Base-by-base conservation (phyloP, 2,329 filamentous ascomycete genomes). In the Phialophora verrucosa region DNA sequence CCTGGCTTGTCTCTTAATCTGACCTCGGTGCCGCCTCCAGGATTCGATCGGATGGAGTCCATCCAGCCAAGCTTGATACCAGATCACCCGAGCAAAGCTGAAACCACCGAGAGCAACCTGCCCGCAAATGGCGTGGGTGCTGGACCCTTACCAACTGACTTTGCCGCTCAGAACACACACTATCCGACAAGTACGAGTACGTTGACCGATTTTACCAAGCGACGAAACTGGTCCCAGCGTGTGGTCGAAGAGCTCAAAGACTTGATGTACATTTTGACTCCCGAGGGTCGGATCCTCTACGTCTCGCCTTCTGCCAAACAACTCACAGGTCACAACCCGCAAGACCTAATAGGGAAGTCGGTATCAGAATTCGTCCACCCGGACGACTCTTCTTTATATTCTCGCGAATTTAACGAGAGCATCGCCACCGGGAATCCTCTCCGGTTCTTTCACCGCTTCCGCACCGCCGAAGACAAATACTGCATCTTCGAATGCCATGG, bases 201-300 rank as follows among this genome's bases (percentile, higher is more conserved):
- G 7, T 76, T 88, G 71, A 88, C 86, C 70, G 85, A 89, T 74
- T 89, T 89, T 73, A 89, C 85, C 17, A 88, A 88, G 76, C 81
- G 87, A 65, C 80, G 85, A 68, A 89, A 95, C 76, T 97, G 94
- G 94, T 90, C 92, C 17, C 91, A 93, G 76, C 90, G 91, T 71
- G 90, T 97, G 12, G 87, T 97, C 27, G 91, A 96, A 77, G 93
- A 97, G 82, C 83, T 98, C 72, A 91, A 90, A 75, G 94, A 97
- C 78, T 87, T 97, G 72, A 80, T 97, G 63, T 89, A 96, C 75
- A 93, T 98, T 66, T 85, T 98, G 59, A 93, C 92, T 55, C 87
- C 91, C 27, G 89, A 95, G 73, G 92, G 93, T 44, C 88, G 90
- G 70, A 90, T 98, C 73, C 86, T 91, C 66, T 96, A 95, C 75